Base-by-base conservation (phyloP, 306 rosid species). In the Fragaria vesca region DNA sequence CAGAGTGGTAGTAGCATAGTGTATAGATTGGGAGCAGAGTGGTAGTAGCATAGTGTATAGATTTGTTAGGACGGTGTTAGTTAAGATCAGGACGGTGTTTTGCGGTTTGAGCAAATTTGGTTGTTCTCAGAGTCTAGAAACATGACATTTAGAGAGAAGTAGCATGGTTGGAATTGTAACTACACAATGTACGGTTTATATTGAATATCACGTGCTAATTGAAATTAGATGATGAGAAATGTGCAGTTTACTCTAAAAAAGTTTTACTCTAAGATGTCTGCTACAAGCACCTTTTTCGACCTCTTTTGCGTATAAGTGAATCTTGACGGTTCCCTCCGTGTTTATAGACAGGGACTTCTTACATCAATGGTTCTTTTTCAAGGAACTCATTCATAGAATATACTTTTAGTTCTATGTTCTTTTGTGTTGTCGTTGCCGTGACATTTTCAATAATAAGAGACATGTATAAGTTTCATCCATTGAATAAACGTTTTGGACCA, bases 291-390 rank as follows among this genome's bases (percentile, higher is more conserved):
- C 74, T 47, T 46, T 20, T 47, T 70, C 6, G 60, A n/a, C 20
- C 30, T 69, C 55, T 46, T 43, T 71, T 71, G 61, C 63, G 12
- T 52, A 72, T 34, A 72, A 72, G 63, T n/a, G 63, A 10, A 21
- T 57, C 30, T n/a, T 57, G 62, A 57, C 10, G 32, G 63, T 57
- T 57, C 63, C 24, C 5, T 57, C 32, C 1, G 30, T 21, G 15
- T 57, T 57, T 57, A 57, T 2, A 57, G 62, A 57, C n/a, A 55
- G 62, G 0, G 12, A 57, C 26, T 8, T 54, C 10, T 55, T 55
- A 18, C 30, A 55, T n/a, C 9, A 7, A 8, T n/a, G 62, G 12
- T 55, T 55, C 28, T 7, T 24, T 55, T 55, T n/a, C 28, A 1
- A 55, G 26, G 28, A 55, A 11, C 66, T 24, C 17, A 24, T 60